phyloP scores from a whole-genome alignment of 2,329 filamentous ascomycete genomes.

The Alternaria triticimaculans region DNA sequence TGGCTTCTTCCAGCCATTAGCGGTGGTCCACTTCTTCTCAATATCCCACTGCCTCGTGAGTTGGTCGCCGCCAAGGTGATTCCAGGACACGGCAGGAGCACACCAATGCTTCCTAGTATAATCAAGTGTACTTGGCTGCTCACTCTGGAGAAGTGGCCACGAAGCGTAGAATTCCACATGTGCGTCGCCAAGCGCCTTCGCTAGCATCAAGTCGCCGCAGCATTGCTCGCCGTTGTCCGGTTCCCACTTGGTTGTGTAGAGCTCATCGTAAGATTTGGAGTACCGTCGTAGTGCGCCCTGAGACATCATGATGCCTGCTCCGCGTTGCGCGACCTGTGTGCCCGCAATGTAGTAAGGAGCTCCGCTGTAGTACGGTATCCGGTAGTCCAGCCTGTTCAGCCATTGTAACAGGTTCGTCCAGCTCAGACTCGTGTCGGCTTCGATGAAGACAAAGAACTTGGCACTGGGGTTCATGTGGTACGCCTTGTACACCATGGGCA shows the following conservation, averaged over 20 bases:
- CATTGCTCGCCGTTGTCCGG: conserved; percentile 38
- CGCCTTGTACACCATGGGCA: conserved; percentile 62
- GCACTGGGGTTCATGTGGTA: conserved; percentile 42
- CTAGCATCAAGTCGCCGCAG: conserved; percentile 49
- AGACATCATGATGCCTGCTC: conserved; percentile 53
- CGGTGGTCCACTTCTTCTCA: conserved; percentile 42
- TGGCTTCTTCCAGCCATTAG: conserved; percentile 41
- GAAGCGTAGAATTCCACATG: conserved; percentile 47
- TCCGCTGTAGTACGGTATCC: conserved; percentile 53
- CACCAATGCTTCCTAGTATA: conserved; percentile 53
- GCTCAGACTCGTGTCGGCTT: conserved; percentile 43
- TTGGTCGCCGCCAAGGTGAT: conserved; percentile 33
- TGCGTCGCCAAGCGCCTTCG: conserved; percentile 43
- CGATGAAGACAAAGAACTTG: conserved; percentile 45
- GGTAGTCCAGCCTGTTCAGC: conserved; percentile 47
- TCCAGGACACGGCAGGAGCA: conserved; percentile 50
- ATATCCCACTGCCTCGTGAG: conserved; percentile 39
- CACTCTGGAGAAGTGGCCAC: conserved; percentile 54
- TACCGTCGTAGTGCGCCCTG: conserved; percentile 48
- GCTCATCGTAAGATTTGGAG: conserved; percentile 39
- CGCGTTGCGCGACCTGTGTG: conserved; percentile 51
- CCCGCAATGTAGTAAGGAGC: conserved; percentile 46
- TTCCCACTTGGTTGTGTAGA: conserved; percentile 45
- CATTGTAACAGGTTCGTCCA: conserved; percentile 51
- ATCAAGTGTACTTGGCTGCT: conserved; percentile 49